These are phyloP conservation scores for Chamaecrista fasciculata DNA, from an alignment of 306 rosid genomes.

Conservation along the genomic window DNA sequence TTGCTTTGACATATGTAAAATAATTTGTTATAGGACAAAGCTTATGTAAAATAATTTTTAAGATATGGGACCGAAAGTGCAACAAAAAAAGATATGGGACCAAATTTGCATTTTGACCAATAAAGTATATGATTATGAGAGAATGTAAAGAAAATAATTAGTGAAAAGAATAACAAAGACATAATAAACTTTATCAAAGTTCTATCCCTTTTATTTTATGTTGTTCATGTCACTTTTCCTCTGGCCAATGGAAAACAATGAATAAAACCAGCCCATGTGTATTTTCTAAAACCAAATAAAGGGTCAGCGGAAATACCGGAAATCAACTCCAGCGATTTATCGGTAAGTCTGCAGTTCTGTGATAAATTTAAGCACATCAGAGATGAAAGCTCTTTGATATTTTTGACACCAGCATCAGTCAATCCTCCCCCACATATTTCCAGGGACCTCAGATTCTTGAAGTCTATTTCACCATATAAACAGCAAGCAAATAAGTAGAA, in stretches of 20 bases:
- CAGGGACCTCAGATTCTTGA: conserved; percentile 82
- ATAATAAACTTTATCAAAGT: no score
- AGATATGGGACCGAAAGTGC: no score
- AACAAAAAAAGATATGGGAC: no score
- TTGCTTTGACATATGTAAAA: no score
- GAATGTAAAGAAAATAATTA: no score
- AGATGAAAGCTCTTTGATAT: conserved; percentile 79
- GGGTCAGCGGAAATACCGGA: conserved; percentile 55
- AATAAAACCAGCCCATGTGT: neutral
- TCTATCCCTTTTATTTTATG: neutral
- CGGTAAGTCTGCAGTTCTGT: conserved; percentile 84
- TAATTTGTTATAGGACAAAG: no score
- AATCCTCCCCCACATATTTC: conserved; percentile 94
- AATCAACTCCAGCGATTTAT: conserved; percentile 76
- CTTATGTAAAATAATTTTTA: no score
- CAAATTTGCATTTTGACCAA: no score
- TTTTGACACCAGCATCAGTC: conserved; percentile 89
- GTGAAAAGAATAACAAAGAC: no score
- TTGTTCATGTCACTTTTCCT: neutral
- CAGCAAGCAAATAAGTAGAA: neutral
- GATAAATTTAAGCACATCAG: conserved; percentile 80
- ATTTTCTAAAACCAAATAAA: conserved; percentile 4
- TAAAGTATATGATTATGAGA: no score
- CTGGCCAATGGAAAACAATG: conserved; percentile 1
- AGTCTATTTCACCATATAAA: conserved; percentile 50